Evolutionary conservation across 176 grass and related monocot species (phyloP), one percentile per base, ranked within the genome.

Genomic region (Paspalum notatum): DNA sequence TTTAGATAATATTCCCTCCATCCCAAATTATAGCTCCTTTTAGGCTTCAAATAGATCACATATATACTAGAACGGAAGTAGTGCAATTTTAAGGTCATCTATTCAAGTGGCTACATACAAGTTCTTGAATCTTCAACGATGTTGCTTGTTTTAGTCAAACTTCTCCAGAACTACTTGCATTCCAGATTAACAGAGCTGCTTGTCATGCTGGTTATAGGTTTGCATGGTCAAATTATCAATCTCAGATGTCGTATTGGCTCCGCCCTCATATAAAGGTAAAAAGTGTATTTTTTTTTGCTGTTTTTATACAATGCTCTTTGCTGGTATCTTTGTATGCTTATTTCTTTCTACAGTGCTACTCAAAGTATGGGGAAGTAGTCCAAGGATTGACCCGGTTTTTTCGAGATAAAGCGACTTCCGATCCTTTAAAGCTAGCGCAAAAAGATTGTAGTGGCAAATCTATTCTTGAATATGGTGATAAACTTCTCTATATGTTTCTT

Each of bases 171-270:
- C 17, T 26, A n/a, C 0, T 12, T 12, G 20, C 43, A 20, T 40
- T 80, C 70, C 76, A 57, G 57, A 81, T 21, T 62, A 71, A 85
- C 47, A 16, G 20, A 80, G 26, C 15, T 89, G 72, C 69, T 85
- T 88, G 15, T 26, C 66, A n/a, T 76, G 55, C 87, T 85, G 61
- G 18, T 80, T 85, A 60, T 86, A 95, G 95, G 86, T 98, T 98
- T 93, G 86, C 79, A 48, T 85, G 90, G 80, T 53, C 80, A 78
- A 87, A 85, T 85, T 89, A 81, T 70, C 91, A 95, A 88, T 87
- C 85, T 71, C 92, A 95, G 78, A 98, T 98, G 90, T 95, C 92
- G 13, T 91, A 95, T 63, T 98, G 96, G 92, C 86, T 98, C 48
- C 87, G 82, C 64, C 88, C 96, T 71, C 53, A 98, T 91, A 85